Conservation (phyloP, 2,329 filamentous ascomycete species). For the Cyclaneusma minus region DNA sequence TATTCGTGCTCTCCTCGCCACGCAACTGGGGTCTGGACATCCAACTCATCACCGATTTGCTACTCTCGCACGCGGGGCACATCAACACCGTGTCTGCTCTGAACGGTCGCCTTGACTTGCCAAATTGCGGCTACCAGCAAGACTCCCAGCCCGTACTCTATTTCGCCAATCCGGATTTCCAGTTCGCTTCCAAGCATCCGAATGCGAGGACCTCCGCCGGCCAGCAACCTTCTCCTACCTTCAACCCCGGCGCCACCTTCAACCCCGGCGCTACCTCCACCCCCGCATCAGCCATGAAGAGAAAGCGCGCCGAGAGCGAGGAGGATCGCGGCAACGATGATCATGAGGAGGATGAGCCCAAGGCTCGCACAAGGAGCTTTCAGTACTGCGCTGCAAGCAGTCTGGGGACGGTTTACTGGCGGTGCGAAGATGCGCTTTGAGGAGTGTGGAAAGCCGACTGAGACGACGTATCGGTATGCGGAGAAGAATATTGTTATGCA, state of each 20-base stretch:
- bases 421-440: slow-evolving; percentile 41
- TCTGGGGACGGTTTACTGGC: slow-evolving; percentile 44
- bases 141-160: slow-evolving; percentile 54
- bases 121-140: slow-evolving; percentile 28
- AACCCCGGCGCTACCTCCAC: too few relatives aligned
- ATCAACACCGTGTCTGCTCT: slow-evolving; percentile 47
- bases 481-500: slow-evolving; percentile 22
- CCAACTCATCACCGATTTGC: slow-evolving; percentile 56
- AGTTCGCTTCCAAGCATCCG: slow-evolving; percentile 46
- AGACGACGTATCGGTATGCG: slow-evolving; percentile 58
- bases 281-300: slow-evolving; percentile 57
- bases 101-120: slow-evolving; percentile 47
- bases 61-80: slow-evolving; percentile 48
- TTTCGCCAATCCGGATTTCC: slow-evolving; percentile 45
- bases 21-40: slow-evolving; percentile 57
- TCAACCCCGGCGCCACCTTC: too few relatives aligned
- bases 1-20: slow-evolving; percentile 56
- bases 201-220: slow-evolving; percentile 53
- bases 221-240: slow-evolving; percentile 50
- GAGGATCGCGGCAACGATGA: too few relatives aligned
- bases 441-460: slow-evolving; percentile 57
- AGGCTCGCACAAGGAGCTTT: slow-evolving; percentile 58
- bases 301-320: slow-evolving; percentile 50
- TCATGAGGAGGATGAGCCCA: too few relatives aligned
- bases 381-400: slow-evolving; percentile 54